Percentiles rank a stretch among this genome's conserved stretches.
These are phyloP conservation scores for Rhynchospora tenuis DNA, from an alignment of 176 grass and related monocot genomes.

Conservation along the genomic window DNA sequence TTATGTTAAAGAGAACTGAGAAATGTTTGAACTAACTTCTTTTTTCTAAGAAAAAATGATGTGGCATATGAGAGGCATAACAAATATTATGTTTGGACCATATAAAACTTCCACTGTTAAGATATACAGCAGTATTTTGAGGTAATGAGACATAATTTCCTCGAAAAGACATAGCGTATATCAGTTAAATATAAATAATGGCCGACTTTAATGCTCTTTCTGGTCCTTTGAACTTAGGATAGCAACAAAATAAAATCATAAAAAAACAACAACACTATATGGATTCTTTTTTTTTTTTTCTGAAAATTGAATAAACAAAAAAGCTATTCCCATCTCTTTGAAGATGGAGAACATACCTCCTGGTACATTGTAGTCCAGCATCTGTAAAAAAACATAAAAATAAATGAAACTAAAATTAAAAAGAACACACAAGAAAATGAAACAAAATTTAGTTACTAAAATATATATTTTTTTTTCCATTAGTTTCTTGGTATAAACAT, in stretches of 20 bases:
- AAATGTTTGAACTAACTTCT: background rate
- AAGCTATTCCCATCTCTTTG: background rate
- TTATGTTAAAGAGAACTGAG: background rate
- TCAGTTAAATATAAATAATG: too few relatives aligned
- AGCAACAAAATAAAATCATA: too few relatives aligned
- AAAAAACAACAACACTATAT: background rate
- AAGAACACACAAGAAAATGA: conserved; percentile 4
- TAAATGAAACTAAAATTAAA: conserved; percentile 12
- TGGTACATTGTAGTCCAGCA: conserved; percentile 96
- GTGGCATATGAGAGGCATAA: background rate
- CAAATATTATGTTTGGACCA: background rate
- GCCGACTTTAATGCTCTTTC: too few relatives aligned
- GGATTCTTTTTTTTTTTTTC: background rate
- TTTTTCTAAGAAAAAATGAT: background rate
- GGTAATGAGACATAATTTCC: too few relatives aligned
- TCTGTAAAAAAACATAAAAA: conserved; percentile 50
- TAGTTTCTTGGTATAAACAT: background rate
- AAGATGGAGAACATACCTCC: conserved; percentile 38
- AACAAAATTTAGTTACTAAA: conserved; percentile 13
- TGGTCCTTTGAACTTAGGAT: too few relatives aligned
- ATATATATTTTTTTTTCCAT: background rate
- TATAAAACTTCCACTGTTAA: background rate
- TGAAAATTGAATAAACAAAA: background rate
- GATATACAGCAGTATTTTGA: too few relatives aligned
- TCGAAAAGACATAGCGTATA: too few relatives aligned